These are phyloP conservation scores for Geotrichum citri-aurantii DNA, from an alignment of 1,139 yeast genomes.

Conservation along the genomic window DNA sequence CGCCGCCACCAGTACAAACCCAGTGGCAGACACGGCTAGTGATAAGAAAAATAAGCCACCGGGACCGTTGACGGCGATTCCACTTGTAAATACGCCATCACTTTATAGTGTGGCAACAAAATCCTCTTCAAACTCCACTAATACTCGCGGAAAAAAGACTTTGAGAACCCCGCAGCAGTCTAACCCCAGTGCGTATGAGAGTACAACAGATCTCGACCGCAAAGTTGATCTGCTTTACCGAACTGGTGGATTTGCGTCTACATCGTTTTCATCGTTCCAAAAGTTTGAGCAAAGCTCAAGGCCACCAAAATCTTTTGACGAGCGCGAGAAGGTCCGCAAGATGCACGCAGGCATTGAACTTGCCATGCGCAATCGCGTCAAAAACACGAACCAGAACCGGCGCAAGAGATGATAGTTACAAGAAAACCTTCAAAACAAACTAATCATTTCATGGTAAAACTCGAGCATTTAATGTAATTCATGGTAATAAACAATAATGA, in stretches of 20 bases:
- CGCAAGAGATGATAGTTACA: not conserved
- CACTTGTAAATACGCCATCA: not conserved
- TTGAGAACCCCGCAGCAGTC: not conserved
- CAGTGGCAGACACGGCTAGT: not conserved
- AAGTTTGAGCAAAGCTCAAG: not conserved
- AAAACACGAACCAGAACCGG: not conserved
- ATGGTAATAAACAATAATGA: not conserved
- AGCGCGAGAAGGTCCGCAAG: not conserved
- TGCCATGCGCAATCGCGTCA: conserved; percentile 11
- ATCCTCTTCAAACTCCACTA: not conserved
- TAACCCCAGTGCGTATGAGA: not conserved
- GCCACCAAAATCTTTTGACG: not conserved
- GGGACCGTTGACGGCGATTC: not conserved
- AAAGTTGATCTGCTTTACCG: not conserved
- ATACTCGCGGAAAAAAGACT: not conserved
- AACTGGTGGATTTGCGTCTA: not conserved
- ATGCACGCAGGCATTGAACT: conserved; percentile 12
- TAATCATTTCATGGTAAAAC: not conserved
- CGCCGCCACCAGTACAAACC: not conserved
- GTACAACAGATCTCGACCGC: not conserved
- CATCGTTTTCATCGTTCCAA: not conserved
- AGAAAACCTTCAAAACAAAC: too few species aligned
- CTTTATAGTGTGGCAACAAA: not conserved
- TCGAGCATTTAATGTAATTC: not conserved
- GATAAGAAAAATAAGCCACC: not conserved